A percentile compares a stretch with the other conserved stretches of the same genome.
Conservation (phyloP, 345 rosid species). For the Camelina hispida region DNA sequence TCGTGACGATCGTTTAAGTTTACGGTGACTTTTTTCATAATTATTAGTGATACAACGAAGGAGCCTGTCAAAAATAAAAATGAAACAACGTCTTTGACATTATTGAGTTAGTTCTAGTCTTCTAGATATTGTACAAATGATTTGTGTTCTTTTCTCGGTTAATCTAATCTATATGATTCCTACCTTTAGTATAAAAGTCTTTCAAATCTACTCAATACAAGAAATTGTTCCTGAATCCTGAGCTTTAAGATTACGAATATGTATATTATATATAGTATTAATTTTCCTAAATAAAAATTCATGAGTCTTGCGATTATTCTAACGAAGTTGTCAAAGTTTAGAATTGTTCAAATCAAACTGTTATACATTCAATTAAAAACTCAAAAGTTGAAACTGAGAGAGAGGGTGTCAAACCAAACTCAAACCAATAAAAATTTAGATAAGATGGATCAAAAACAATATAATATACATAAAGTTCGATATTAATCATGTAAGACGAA, state of each 20-base stretch:
- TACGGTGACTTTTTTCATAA: background rate
- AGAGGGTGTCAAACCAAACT: conserved; percentile 11
- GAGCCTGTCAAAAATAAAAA: background rate
- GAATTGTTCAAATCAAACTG: conserved; percentile 7
- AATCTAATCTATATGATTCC: too few species aligned
- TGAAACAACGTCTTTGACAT: background rate
- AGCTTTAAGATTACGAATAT: background rate
- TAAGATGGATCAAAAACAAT: conserved; percentile 6
- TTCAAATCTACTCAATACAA: background rate
- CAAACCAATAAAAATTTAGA: conserved; percentile 23
- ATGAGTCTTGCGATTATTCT: background rate
- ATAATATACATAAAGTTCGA: background rate
- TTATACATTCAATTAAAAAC: too few species aligned
- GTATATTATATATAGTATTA: too few species aligned
- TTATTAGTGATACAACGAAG: background rate
- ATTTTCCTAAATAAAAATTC: too few species aligned
- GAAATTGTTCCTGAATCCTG: background rate
- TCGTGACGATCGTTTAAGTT: background rate
- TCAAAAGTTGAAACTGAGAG: background rate
- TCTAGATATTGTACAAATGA: background rate
- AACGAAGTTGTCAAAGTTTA: background rate
- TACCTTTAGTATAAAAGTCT: background rate
- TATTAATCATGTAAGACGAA: conserved; percentile 25
- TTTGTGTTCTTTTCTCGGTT: background rate
- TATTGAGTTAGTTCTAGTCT: background rate